phyloP scores from a whole-genome alignment of 257 asterid genomes.

The Petunia secreta region DNA sequence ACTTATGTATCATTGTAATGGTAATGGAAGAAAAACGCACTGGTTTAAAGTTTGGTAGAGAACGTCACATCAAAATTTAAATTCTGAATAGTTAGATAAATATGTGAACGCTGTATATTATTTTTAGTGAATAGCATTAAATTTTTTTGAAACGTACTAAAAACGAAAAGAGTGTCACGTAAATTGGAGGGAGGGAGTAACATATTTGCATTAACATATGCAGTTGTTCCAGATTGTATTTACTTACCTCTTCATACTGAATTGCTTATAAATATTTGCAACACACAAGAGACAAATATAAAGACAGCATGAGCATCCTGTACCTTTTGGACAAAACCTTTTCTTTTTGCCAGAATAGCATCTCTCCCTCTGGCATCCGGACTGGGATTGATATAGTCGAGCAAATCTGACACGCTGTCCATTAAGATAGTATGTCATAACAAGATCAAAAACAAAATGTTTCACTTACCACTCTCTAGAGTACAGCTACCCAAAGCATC shows the following conservation, averaged over 20 bases:
- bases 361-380: conserved; percentile 81
- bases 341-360: conserved; percentile 63
- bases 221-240: no score
- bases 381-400: conserved; percentile 85
- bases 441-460: neutral
- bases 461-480: neutral
- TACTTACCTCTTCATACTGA: neutral
- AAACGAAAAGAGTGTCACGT: neutral
- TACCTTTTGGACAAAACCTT: conserved; percentile 67
- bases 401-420: conserved; percentile 98
- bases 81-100: neutral
- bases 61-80: neutral
- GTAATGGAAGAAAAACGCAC: neutral
- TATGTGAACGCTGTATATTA: neutral
- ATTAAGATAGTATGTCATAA: conserved; percentile 28
- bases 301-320: neutral
- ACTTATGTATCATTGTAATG: conserved; percentile 10
- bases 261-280: neutral
- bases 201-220: neutral
- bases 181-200: neutral
- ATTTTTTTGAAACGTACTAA: neutral
- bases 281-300: conserved; percentile 13
- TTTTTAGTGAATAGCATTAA: neutral
- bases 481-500: neutral
- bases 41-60: neutral